Base-by-base conservation (phyloP, 164 flowering plant species). In the Vitis amurensis region DNA sequence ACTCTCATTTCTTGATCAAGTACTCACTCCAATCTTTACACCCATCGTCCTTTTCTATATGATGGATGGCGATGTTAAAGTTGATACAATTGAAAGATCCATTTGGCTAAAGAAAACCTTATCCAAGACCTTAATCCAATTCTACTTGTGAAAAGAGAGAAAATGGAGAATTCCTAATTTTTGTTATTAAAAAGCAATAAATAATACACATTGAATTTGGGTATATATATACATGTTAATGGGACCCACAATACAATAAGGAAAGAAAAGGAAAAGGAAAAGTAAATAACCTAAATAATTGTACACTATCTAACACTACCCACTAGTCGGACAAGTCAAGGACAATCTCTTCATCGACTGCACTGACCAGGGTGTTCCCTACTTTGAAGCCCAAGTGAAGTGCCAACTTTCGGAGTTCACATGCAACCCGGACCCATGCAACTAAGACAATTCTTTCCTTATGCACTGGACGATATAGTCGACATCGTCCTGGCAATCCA, bases 401-500 rank as follows among this genome's bases (percentile, higher is more conserved):
- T 19, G 66, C 11, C 31, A 47, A 11, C 62, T 75, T 14, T 51
- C 69, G 9, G 74, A 75, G 0, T 27, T 75, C 53, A 3, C 60
- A 3, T 4, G 59, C 3, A 10, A 67, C 9, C 70, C 71, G 1
- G 59, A 56, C 23, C 50, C 2, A 50, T n/a, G 7, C 66, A 48
- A 9, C 50, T 74, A 8, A 65, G 59, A 29, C 68, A 72, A 29
- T 60, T 83, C 29, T 64, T 78, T 8, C 83, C 85, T 0, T 80
- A 69, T 37, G 81, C 70, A 11, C 31, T 57, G 1, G 76, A 71
- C 16, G 70, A 68, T 1, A 72, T 60, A 2, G n/a, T 17, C 14
- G 76, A 71, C 2, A 15, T 66, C 0, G 55, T 66, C 5, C 11
- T 80, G 1, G 82, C 73, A 0, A 53, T 85, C 52, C 88, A 85